Evolutionary conservation across 2,329 filamentous ascomycete genomes (phyloP).

Genomic region (Botrytis elliptica): DNA sequence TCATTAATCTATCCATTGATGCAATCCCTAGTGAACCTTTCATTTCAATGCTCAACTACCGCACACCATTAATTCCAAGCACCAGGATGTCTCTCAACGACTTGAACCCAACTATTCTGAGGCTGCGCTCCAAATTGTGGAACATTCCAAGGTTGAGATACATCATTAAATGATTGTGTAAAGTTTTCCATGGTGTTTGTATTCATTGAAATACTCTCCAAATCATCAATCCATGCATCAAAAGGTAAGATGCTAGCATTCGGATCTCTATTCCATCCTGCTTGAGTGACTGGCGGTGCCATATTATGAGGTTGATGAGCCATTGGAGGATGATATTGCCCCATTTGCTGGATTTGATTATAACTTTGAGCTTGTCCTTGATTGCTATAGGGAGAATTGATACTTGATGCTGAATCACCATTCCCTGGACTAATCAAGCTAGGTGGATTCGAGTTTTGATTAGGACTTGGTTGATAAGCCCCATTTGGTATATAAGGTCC

Average conservation of each 20-base stretch:
- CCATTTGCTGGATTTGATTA: constrained; percentile 14
- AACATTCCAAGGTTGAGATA: constrained; percentile 6
- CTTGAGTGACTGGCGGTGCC: constrained; percentile 21
- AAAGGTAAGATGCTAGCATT: background rate
- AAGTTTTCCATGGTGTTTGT: constrained; percentile 22
- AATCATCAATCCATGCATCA: constrained; percentile 17
- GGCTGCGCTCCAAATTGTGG: constrained; percentile 11
- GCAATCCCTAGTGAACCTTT: background rate
- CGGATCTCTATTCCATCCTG: constrained; percentile 15
- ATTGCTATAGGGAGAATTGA: constrained; percentile 33
- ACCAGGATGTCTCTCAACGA: background rate
- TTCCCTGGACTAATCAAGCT: constrained; percentile 33
- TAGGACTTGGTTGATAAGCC: constrained; percentile 30
- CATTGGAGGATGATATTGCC: constrained; percentile 17
- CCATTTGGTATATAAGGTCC: constrained; percentile 28
- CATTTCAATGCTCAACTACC: background rate
- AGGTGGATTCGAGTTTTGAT: constrained; percentile 31
- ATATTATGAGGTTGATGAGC: constrained; percentile 15
- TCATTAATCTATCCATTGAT: background rate
- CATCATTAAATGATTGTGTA: constrained; percentile 15
- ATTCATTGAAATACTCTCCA: constrained; percentile 20
- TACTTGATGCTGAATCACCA: constrained; percentile 31
- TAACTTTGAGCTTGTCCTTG: constrained; percentile 20
- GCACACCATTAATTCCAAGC: background rate
- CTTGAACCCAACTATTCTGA: background rate